phyloP scores from a whole-genome alignment of 2,329 filamentous ascomycete genomes.

The Colletotrichum magnum region DNA sequence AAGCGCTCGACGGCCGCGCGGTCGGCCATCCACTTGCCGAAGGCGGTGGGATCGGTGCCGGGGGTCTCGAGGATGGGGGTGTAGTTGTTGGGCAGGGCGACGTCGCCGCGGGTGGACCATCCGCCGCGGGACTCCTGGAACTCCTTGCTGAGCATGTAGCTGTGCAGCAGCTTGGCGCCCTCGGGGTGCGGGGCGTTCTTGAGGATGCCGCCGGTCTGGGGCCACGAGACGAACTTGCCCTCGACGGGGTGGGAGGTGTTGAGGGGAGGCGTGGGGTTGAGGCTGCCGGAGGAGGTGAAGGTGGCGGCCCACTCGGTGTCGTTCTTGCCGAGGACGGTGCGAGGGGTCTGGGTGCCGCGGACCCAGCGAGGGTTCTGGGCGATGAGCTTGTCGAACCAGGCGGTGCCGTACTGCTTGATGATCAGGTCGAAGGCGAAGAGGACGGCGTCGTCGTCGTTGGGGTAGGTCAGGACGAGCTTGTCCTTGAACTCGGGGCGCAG shows the following conservation, averaged over 20 bases:
- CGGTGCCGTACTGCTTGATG: conserved; percentile 56
- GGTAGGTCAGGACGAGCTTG: conserved; percentile 68
- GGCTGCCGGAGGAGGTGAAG: conserved; percentile 49
- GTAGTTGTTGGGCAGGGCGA: conserved; percentile 47
- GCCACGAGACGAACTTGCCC: conserved; percentile 62
- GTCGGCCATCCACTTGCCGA: conserved; percentile 58
- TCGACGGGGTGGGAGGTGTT: conserved; percentile 50
- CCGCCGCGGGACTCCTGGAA: conserved; percentile 49
- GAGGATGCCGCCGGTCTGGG: conserved; percentile 63
- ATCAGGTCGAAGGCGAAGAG: conserved; percentile 65
- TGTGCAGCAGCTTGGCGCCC: conserved; percentile 64
- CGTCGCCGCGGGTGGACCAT: conserved; percentile 54
- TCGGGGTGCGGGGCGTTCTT: conserved; percentile 64
- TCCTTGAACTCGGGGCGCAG: conserved; percentile 65
- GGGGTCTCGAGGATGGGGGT: conserved; percentile 48
- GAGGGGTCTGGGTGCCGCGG: conserved; percentile 62
- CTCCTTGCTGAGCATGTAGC: conserved; percentile 60
- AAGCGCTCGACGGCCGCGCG: conserved; percentile 57
- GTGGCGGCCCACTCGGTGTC: conserved; percentile 48
- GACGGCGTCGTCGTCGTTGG: conserved; percentile 71
- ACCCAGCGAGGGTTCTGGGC: conserved; percentile 67
- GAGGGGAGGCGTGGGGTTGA: conserved; percentile 40
- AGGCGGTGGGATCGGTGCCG: conserved; percentile 54
- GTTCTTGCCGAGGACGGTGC: conserved; percentile 50
- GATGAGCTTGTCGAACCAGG: conserved; percentile 63